Base-by-base conservation (phyloP, 192 early-diverging fungal species). In the Lobosporangium transversale region DNA sequence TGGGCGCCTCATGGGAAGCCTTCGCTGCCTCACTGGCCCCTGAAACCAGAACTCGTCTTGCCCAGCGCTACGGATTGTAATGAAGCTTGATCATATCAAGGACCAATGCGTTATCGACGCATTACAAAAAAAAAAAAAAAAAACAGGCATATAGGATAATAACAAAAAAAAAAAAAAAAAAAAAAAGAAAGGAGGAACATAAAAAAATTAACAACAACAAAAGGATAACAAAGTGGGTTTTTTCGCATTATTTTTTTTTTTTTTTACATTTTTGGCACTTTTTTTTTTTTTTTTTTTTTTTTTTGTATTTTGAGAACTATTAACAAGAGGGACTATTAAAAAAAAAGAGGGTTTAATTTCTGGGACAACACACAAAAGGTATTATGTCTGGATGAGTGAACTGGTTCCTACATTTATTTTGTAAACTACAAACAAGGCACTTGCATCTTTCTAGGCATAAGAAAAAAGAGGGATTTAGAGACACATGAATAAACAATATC, bases 1-100 rank as follows among this genome's bases (percentile, higher is more conserved):
- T 89, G 75, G 86, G 83, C 42, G 62, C 49, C 12, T 70, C 88
- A 62, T 92, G 90, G 90, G 85, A 88, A 4, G 52, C 75, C 43
- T 84, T 68, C 40, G 62, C 81, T 31, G 62, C 60, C 45, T 53
- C 80, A 45, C 78, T 87, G 45, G 68, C 80, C 35, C 80, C 64
- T 59, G 81, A 85, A 31, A 81, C 81, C 48, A 76, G 74, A 24
- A 70, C n/a, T 44, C 59, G 74, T 47, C 82, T 88, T 18, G 66
- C 78, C 20, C 79, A 82, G 66, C 86, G 86, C 32, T 87, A 81
- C 58, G 83, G 75, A 62, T 53, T 85, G 71, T 88, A 81, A 80
- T 60, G 17, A 43, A 43, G 17, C 27, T 17, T n/a, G 30, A 23
- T 37, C 32, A 26, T 15, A 67, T n/a, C n/a, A n/a, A n/a, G n/a